Percentiles rank a stretch among this genome's conserved stretches.
These are phyloP conservation scores for Penicillium glabrum DNA, from an alignment of 2,329 filamentous ascomycete genomes.

Conservation along the genomic window DNA sequence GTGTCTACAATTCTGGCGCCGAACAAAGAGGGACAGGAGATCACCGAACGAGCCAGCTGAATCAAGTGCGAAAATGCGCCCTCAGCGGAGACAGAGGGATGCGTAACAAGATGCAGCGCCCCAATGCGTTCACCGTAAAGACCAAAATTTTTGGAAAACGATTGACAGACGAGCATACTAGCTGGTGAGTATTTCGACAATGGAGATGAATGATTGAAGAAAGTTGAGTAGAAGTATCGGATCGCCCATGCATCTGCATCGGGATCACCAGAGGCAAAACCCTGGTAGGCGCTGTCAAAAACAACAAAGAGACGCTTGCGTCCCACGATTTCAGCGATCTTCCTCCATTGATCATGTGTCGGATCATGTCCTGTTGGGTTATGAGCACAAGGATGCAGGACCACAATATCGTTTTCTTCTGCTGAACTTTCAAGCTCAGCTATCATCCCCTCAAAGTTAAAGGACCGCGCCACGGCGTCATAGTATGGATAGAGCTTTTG, in stretches of 20 bases:
- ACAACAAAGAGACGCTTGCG: slow-evolving; percentile 80
- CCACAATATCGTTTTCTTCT: slow-evolving; percentile 73
- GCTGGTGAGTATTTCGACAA: background rate
- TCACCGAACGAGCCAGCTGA: slow-evolving; percentile 27
- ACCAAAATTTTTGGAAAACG: slow-evolving; percentile 61
- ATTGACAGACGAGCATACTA: slow-evolving; percentile 49
- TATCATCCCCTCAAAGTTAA: slow-evolving; percentile 53
- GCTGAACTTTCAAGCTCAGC: slow-evolving; percentile 62
- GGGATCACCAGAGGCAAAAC: slow-evolving; percentile 83
- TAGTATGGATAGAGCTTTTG: slow-evolving; percentile 76
- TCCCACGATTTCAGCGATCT: slow-evolving; percentile 70
- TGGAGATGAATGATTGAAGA: background rate
- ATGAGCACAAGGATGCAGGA: slow-evolving; percentile 89
- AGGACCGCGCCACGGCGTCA: slow-evolving; percentile 50
- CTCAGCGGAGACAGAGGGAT: background rate
- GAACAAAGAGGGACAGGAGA: slow-evolving; percentile 29
- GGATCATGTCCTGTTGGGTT: slow-evolving; percentile 95
- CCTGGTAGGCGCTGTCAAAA: slow-evolving; percentile 93
- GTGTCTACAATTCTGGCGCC: slow-evolving; percentile 32
- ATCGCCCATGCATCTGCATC: slow-evolving; percentile 77
- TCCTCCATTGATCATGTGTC: slow-evolving; percentile 79
- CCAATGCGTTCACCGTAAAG: slow-evolving; percentile 89
- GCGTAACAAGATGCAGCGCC: slow-evolving; percentile 65
- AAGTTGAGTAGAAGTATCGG: slow-evolving; percentile 68
- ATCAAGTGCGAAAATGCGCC: slow-evolving; percentile 7